Evolutionary conservation across 768 basidiomycete species (phyloP).

Genomic region (Boletus sp.): DNA sequence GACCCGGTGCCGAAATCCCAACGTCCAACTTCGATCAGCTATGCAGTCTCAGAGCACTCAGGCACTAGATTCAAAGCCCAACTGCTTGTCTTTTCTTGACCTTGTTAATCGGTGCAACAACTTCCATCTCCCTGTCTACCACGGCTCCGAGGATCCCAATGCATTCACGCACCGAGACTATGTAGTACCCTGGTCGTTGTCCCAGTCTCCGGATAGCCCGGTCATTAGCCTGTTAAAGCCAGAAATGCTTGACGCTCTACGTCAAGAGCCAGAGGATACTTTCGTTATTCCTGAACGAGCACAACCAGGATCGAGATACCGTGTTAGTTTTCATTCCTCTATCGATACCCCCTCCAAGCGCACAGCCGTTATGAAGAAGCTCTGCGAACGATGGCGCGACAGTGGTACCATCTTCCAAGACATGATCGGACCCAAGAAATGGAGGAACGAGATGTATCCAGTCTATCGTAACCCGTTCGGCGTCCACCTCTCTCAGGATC

Average conservation of each 20-base stretch:
- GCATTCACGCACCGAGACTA: constrained; percentile 36
- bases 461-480: constrained; percentile 73
- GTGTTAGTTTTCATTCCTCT: constrained; percentile 50
- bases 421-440: constrained; percentile 72
- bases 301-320: constrained; percentile 20
- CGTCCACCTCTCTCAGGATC: constrained; percentile 36
- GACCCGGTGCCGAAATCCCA: too few species aligned
- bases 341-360: constrained; percentile 58
- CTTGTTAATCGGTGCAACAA: constrained; percentile 75
- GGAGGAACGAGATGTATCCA: constrained; percentile 85
- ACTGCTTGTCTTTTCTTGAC: constrained; percentile 49
- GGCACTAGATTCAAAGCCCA: neutral
- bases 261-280: constrained; percentile 42
- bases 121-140: constrained; percentile 41
- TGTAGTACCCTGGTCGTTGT: constrained; percentile 57
- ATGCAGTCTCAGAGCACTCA: constrained; percentile 8
- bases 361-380: constrained; percentile 56
- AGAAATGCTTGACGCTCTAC: constrained; percentile 52
- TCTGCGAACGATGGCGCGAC: constrained; percentile 79
- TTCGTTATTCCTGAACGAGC: constrained; percentile 43
- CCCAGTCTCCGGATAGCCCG: constrained; percentile 48
- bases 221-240: constrained; percentile 63
- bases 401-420: constrained; percentile 51
- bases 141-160: constrained; percentile 22
- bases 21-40: neutral